Evolutionary conservation across 1,139 yeast species (phyloP).

Genomic region (Scheffersomyces quercinus): DNA sequence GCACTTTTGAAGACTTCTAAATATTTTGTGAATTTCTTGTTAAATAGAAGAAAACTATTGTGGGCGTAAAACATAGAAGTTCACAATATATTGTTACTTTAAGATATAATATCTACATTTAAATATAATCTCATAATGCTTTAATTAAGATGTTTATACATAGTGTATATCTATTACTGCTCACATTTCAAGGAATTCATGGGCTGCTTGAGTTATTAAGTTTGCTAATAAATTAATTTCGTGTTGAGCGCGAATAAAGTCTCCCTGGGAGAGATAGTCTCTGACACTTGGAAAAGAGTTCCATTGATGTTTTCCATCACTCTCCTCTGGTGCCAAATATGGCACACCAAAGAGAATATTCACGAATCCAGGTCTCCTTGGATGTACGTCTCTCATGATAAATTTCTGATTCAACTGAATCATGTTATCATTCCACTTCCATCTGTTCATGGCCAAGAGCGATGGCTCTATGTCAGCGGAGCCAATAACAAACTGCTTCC

Average conservation of each 20-base stretch:
- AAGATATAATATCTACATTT: too few relatives aligned
- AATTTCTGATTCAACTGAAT: conserved; percentile 57
- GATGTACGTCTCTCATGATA: conserved; percentile 41
- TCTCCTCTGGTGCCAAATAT: conserved; percentile 47
- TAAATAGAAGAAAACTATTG: too few relatives aligned
- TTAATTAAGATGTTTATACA: too few relatives aligned
- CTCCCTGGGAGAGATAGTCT: conserved; percentile 55
- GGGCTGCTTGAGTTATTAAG: conserved; percentile 27
- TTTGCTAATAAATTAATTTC: conserved; percentile 52
- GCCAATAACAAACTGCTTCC: conserved; percentile 46
- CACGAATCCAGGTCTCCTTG: conserved; percentile 63
- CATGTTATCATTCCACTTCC: conserved; percentile 78
- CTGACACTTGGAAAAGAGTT: conserved; percentile 76
- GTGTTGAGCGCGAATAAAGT: conserved; percentile 57
- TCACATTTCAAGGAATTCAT: conserved; percentile 6
- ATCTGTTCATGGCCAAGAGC: conserved; percentile 64
- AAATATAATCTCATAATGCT: too few relatives aligned
- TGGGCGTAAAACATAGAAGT: too few relatives aligned
- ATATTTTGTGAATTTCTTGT: too few relatives aligned
- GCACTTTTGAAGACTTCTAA: too few relatives aligned
- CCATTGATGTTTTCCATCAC: conserved; percentile 45
- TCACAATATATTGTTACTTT: too few relatives aligned
- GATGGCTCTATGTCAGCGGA: conserved; percentile 64
- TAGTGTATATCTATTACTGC: too few relatives aligned
- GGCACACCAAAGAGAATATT: conserved; percentile 76